These are phyloP conservation scores for Exophiala aquamarina DNA, from an alignment of 2,329 filamentous ascomycete genomes.

Conservation along the genomic window DNA sequence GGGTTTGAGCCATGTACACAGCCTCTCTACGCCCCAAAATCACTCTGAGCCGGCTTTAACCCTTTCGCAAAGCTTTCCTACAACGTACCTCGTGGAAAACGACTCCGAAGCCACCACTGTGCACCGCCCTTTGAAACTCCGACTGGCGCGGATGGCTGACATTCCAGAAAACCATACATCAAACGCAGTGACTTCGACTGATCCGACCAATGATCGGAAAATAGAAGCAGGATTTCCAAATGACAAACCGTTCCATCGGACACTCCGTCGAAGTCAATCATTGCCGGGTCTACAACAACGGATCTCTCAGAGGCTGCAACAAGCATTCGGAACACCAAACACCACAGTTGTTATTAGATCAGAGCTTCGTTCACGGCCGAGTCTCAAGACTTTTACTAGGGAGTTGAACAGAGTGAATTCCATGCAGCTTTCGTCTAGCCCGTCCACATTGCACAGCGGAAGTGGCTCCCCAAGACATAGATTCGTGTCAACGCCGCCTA, in stretches of 20 bases:
- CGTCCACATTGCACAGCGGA: conserved; percentile 22
- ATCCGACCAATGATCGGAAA: neutral
- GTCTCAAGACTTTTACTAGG: conserved; percentile 20
- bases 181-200: too few relatives aligned
- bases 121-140: conserved; percentile 17
- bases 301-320: conserved; percentile 19
- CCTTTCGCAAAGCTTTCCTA: neutral
- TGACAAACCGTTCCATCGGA: neutral
- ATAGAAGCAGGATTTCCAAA: neutral
- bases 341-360: conserved; percentile 25
- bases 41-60: conserved; percentile 8
- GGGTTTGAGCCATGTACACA: conserved; percentile 11
- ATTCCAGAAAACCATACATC: neutral
- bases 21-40: conserved; percentile 8
- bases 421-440: conserved; percentile 13
- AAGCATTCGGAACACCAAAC: conserved; percentile 14
- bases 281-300: conserved; percentile 17
- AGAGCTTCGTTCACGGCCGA: conserved; percentile 22
- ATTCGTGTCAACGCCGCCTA: too few relatives aligned
- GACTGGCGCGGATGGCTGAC: conserved; percentile 14
- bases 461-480: too few relatives aligned
- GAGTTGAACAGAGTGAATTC: conserved; percentile 7
- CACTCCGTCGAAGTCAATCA: conserved; percentile 15
- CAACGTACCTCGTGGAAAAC: conserved; percentile 13
- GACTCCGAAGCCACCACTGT: conserved; percentile 16